Conservation (phyloP, 2,329 filamentous ascomycete genomes). For the Claviceps capensis region DNA sequence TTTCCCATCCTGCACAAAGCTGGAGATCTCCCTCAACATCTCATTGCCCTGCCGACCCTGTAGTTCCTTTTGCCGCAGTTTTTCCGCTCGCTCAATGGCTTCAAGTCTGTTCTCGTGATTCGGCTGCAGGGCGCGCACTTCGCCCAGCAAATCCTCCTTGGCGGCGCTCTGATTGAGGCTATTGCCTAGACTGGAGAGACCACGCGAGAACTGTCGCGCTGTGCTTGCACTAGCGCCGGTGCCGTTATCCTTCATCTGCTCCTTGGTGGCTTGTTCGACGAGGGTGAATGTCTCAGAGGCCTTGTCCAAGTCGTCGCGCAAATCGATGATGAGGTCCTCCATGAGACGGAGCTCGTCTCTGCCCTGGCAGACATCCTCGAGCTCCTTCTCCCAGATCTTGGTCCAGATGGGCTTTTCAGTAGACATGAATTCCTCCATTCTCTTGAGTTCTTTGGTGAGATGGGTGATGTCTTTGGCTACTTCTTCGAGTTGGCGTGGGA, state of each 20-base stretch:
- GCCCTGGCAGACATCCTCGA: constrained; percentile 91
- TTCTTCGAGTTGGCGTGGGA: constrained; percentile 76
- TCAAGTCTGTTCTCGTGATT: constrained; percentile 90
- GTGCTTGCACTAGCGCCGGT: constrained; percentile 35
- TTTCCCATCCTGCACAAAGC: constrained; percentile 79
- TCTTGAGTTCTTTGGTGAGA: constrained; percentile 77
- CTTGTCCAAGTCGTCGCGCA: constrained; percentile 91
- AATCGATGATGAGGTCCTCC: constrained; percentile 84
- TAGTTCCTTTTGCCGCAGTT: constrained; percentile 77
- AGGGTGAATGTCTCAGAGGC: constrained; percentile 85
- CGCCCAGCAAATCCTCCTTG: constrained; percentile 82
- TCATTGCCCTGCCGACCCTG: constrained; percentile 59
- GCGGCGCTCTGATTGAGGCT: constrained; percentile 60
- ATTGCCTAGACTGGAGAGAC: constrained; percentile 38
- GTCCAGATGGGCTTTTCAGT: constrained; percentile 94
- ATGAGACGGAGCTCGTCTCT: constrained; percentile 90
- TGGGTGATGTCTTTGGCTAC: constrained; percentile 78
- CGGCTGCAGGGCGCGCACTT: constrained; percentile 83
- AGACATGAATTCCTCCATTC: constrained; percentile 83
- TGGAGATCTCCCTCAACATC: constrained; percentile 72
- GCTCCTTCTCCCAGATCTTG: constrained; percentile 97
- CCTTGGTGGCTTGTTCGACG: constrained; percentile 95
- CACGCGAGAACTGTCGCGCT: constrained; percentile 42
- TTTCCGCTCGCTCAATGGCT: constrained; percentile 94
- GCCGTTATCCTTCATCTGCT: constrained; percentile 71